Percentiles rank a stretch among this genome's conserved stretches.
phyloP scores from a whole-genome alignment of 345 rosid genomes.

The Lenwebbia sp. region DNA sequence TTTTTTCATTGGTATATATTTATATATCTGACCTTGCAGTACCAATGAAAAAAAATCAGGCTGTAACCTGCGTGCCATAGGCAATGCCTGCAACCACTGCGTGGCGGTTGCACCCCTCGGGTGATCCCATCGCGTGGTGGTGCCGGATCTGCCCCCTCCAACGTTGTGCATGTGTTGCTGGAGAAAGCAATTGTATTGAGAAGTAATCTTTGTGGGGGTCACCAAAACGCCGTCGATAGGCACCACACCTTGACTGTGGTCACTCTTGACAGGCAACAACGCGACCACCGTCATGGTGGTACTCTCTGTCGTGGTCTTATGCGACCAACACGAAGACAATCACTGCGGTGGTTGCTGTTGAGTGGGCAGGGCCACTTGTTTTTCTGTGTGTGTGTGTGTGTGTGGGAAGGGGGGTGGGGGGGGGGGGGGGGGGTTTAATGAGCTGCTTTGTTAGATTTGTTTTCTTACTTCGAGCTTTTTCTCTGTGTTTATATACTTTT shows the following conservation, averaged over 20 bases:
- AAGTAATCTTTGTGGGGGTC: background rate
- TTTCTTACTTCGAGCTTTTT: no score
- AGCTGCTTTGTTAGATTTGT: no score
- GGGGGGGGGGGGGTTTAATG: no score
- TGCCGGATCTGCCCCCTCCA: background rate
- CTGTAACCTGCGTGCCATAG: background rate
- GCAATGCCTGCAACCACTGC: background rate
- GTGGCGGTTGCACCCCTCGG: background rate
- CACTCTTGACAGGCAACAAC: background rate
- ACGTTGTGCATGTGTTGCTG: background rate
- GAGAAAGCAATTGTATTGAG: background rate
- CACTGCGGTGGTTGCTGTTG: background rate
- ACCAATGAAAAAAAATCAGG: background rate
- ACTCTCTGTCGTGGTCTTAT: background rate
- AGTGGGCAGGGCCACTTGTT: background rate
- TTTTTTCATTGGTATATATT: no score
- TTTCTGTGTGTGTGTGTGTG: background rate
- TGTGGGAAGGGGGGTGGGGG: accelerated
- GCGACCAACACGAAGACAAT: background rate
- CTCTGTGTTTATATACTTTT: no score
- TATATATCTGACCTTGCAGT: background rate
- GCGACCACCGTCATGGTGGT: background rate
- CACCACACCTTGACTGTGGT: background rate
- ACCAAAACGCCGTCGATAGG: background rate
- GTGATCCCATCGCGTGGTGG: background rate